These are phyloP conservation scores for Corylus avellana DNA, from an alignment of 306 rosid species.

Conservation along the genomic window DNA sequence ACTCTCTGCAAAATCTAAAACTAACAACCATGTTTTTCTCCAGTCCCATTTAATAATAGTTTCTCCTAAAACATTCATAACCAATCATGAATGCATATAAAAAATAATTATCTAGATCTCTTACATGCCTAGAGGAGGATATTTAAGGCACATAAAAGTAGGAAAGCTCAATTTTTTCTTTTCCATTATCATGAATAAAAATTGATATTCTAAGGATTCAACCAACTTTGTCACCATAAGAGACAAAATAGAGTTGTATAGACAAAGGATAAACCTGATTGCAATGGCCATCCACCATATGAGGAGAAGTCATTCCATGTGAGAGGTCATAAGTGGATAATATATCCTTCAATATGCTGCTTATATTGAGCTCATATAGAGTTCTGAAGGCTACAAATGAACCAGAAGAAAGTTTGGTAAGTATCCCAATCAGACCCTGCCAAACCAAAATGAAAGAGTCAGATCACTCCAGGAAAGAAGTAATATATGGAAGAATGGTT, in stretches of 20 bases:
- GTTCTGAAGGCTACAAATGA: conserved; percentile 77
- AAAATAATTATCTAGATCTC: not conserved
- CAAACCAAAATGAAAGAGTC: conserved; percentile 33
- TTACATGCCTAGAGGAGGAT: not conserved
- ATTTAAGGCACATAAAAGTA: not conserved
- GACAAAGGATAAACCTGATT: conserved; percentile 63
- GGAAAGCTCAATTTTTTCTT: not conserved
- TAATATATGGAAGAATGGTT: conserved; percentile 17
- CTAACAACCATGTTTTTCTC: not conserved
- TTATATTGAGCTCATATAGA: conserved; percentile 73
- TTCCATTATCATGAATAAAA: conserved; percentile 2
- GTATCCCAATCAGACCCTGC: conserved; percentile 89
- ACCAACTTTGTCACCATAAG: conserved; percentile 10
- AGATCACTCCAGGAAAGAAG: conserved; percentile 28
- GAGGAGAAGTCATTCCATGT: conserved; percentile 72
- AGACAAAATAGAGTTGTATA: conserved; percentile 23
- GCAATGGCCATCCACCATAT: conserved; percentile 66
- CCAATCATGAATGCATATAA: not conserved
- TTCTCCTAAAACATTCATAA: not conserved
- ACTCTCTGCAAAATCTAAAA: not conserved
- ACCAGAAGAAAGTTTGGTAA: conserved; percentile 81
- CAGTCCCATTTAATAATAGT: not conserved
- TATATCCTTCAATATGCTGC: conserved; percentile 69
- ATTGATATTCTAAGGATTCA: not conserved
- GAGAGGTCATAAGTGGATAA: conserved; percentile 65